Evolutionary conservation across 2,329 filamentous ascomycete species (phyloP).

Genomic region (Phaeosphaeriaceae sp.): DNA sequence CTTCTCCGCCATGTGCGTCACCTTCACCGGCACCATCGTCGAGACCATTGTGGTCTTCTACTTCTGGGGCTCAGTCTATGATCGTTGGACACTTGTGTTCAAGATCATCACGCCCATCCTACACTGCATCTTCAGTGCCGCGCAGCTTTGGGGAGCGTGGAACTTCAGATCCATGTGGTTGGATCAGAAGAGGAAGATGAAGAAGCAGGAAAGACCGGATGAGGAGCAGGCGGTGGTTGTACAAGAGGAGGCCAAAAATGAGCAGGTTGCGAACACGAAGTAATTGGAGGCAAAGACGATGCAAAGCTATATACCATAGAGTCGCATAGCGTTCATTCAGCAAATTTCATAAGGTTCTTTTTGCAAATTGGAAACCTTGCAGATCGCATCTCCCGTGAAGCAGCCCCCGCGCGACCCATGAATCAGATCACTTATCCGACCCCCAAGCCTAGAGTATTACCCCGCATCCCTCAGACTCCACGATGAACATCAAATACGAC

Average conservation of each 20-base stretch:
- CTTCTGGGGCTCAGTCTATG: constrained; percentile 54
- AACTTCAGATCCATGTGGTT: constrained; percentile 53
- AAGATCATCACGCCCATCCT: constrained; percentile 55
- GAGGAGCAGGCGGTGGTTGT: neutral
- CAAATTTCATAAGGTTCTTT: neutral
- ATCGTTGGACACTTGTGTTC: constrained; percentile 53
- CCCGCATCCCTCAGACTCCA: too few relatives aligned
- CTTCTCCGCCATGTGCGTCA: constrained; percentile 46
- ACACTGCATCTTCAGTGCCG: constrained; percentile 52
- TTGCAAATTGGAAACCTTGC: neutral
- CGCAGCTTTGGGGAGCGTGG: constrained; percentile 54
- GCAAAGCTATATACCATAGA: neutral
- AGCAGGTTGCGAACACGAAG: neutral
- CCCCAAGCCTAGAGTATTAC: too few relatives aligned
- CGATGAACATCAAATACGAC: too few relatives aligned
- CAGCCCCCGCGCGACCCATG: neutral
- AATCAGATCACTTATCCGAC: too few relatives aligned
- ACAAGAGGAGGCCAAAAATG: neutral
- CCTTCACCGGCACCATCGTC: constrained; percentile 47
- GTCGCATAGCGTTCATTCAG: neutral
- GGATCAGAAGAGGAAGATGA: neutral
- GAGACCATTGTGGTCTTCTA: constrained; percentile 56
- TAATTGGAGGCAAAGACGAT: neutral
- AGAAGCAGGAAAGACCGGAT: neutral
- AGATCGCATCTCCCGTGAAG: neutral